Conservation (phyloP, 805 yeast genomes). For the Tetrapisispora arboricola region DNA sequence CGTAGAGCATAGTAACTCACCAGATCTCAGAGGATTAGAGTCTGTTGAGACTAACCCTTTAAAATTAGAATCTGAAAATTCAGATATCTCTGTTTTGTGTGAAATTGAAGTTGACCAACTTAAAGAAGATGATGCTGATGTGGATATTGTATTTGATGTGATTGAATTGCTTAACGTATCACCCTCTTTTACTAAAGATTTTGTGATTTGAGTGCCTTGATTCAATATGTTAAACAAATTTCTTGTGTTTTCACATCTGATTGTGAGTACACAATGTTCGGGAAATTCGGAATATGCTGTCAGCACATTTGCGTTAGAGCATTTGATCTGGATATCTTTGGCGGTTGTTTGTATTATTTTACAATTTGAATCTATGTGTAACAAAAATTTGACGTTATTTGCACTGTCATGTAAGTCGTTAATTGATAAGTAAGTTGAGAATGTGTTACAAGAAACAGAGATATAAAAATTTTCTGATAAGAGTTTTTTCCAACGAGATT, state of each 20-base stretch:
- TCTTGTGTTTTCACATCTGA: constrained; percentile 18
- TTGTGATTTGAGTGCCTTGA: constrained; percentile 9
- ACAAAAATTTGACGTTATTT: background rate
- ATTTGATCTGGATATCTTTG: constrained; percentile 22
- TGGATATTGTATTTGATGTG: constrained; percentile 20
- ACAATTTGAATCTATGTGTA: constrained; percentile 14
- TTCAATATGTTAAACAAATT: constrained; percentile 14
- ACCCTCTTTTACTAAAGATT: constrained; percentile 1
- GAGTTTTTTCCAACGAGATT: background rate
- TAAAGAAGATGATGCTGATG: constrained; percentile 15
- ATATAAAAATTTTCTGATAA: background rate
- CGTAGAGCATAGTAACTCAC: constrained; percentile 11
- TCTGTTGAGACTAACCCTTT: background rate
- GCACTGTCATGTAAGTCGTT: background rate
- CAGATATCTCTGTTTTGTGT: constrained; percentile 3
- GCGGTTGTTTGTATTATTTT: constrained; percentile 21
- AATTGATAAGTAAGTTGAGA: background rate
- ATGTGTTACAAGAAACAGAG: background rate
- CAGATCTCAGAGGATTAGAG: background rate
- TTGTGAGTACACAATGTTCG: constrained; percentile 11
- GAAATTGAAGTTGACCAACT: constrained; percentile 10
- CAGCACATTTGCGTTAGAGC: constrained; percentile 12
- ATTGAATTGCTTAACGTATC: constrained; percentile 14
- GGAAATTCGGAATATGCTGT: constrained; percentile 5
- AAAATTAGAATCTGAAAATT: background rate